Evolutionary conservation across 331 rosid genomes (phyloP), one percentile per base, ranked within the genome.

Genomic region (Malus hybrid): DNA sequence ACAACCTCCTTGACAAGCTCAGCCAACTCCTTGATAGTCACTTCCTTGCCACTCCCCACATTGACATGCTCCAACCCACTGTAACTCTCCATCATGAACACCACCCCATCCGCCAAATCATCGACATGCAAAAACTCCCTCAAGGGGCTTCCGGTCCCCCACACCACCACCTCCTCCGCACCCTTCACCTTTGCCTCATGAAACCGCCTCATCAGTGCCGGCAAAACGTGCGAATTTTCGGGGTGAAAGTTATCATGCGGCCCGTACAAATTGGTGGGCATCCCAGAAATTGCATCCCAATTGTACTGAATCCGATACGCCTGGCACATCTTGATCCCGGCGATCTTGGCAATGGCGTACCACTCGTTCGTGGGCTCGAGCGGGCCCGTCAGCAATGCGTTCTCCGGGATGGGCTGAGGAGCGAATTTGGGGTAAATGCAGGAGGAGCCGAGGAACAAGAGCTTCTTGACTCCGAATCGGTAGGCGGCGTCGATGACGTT

Each of bases 291-390:
- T 19, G 99, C 97, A 73, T 94, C 91, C 96, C 95, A 90, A 6
- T 79, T 80, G 79, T 87, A 71, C 75, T 94, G 97, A 76, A 94
- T 90, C 70, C 96, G 87, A 57, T 90, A 94, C 4, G 97, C 97
- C 76, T 91, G 96, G 70, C 97, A 94, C 99, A 90, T 92, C 84
- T 94, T 94, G 88, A 94, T 91, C 50, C 97, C 97, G 5, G 99
- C 88, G n/a, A 94, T 94, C 92, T 94, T 94, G 48, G 99, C 99
- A 55, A 92, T 83, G 0, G 99, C 97, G 50, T 94, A 94, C 97
- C 99, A 90, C 81, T 94, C 97, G 76, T 94, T 94, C 33, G 99
- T 94, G 59, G 99, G 97, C 88, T 94, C 97, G 22, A 94, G 81
- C 1, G 93, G 93, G 14, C 92, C 95, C 16, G 97, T 91, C 48